Conservation (phyloP, 768 basidiomycete genomes). For the Rickenella mellea region DNA sequence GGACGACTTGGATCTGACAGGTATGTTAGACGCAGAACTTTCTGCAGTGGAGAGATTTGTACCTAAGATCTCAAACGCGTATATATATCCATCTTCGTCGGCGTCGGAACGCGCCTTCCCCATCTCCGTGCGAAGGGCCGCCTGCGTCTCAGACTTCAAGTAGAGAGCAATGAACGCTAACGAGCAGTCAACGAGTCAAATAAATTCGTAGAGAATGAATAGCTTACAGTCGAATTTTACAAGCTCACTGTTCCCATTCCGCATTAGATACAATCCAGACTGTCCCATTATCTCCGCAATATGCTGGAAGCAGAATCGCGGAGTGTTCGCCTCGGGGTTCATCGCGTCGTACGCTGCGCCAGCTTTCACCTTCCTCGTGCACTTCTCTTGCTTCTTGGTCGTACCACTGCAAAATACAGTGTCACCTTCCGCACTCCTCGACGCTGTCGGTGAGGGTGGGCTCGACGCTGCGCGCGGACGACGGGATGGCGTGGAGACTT, state of each 20-base stretch:
- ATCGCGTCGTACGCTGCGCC: constrained; percentile 19
- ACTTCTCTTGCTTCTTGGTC: constrained; percentile 57
- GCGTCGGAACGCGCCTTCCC: constrained; percentile 36
- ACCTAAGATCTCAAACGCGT: constrained; percentile 76
- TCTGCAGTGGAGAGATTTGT: constrained; percentile 1
- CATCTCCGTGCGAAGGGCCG: constrained; percentile 46
- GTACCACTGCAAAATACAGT: constrained; percentile 49
- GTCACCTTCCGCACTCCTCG: constrained; percentile 9
- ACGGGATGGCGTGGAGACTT: not conserved
- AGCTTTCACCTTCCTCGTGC: constrained; percentile 48
- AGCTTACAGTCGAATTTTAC: constrained; percentile 48
- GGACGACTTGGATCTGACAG: constrained; percentile 22
- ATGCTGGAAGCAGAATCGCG: constrained; percentile 57
- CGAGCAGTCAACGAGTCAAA: not conserved
- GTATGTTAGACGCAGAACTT: not conserved
- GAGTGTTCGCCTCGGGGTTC: constrained; percentile 23
- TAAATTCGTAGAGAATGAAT: constrained; percentile 1
- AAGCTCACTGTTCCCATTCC: constrained; percentile 31
- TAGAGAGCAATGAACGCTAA: constrained; percentile 66
- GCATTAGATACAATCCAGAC: constrained; percentile 49
- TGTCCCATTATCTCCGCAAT: constrained; percentile 40
- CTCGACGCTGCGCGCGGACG: constrained; percentile 12
- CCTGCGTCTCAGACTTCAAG: constrained; percentile 49
- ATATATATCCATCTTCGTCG: constrained; percentile 71
- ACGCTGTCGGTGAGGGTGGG: constrained; percentile 10